Evolutionary conservation across 1,284 basidiomycete genomes (phyloP).

Genomic region (Apiotrichum laibachii): DNA sequence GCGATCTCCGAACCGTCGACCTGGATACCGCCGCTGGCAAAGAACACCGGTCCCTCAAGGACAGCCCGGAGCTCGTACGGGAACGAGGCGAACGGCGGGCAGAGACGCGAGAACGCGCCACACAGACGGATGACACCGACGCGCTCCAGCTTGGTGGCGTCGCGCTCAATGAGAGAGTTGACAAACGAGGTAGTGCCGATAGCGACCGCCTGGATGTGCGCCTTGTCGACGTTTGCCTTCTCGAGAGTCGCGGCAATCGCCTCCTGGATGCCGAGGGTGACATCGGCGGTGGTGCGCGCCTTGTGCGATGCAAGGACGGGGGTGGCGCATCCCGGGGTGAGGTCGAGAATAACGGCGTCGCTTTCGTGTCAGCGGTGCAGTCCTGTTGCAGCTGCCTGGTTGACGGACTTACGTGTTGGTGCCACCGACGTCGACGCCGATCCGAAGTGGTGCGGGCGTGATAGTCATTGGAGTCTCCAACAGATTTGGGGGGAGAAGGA

Average conservation of each 20-base stretch:
- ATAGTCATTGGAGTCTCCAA: no score
- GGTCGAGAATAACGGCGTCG: constrained; percentile 59
- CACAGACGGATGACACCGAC: constrained; percentile 42
- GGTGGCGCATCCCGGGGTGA: constrained; percentile 35
- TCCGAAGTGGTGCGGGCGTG: constrained; percentile 26
- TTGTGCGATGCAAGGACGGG: constrained; percentile 58
- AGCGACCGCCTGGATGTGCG: constrained; percentile 30
- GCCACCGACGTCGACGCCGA: constrained; percentile 57
- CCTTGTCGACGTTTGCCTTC: neutral
- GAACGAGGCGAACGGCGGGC: constrained; percentile 38
- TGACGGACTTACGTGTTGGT: constrained; percentile 38
- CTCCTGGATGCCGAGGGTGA: constrained; percentile 56
- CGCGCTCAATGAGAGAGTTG: constrained; percentile 38
- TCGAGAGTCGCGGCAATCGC: constrained; percentile 21
- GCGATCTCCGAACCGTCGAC: constrained; percentile 37
- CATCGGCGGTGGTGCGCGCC: constrained; percentile 57
- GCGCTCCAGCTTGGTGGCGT: constrained; percentile 24
- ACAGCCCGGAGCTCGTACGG: constrained; percentile 34
- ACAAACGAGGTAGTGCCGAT: constrained; percentile 45
- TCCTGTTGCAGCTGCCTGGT: neutral
- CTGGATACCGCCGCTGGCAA: constrained; percentile 38
- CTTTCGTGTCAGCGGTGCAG: constrained; percentile 44
- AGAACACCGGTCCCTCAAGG: constrained; percentile 34
- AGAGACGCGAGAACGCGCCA: constrained; percentile 30
- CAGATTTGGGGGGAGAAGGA: no score